These are phyloP conservation scores for Yueomyces sp. DNA, from an alignment of 1,139 yeast species.

Conservation along the genomic window DNA sequence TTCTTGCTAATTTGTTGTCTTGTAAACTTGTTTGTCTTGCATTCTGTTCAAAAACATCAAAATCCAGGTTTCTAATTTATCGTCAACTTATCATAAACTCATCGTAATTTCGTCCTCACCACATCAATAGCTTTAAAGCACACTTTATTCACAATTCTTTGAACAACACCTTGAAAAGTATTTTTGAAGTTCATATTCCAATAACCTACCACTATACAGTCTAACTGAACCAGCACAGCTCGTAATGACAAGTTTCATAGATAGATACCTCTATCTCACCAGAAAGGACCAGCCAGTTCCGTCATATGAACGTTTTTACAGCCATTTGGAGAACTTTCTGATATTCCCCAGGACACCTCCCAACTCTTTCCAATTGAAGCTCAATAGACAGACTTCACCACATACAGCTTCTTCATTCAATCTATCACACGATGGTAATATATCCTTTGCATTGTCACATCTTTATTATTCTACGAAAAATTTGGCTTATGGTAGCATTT, in stretches of 20 bases:
- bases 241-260: background rate
- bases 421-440: conserved; percentile 1
- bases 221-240: too few relatives aligned
- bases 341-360: background rate
- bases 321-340: background rate
- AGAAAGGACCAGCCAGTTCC: background rate
- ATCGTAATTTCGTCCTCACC: too few relatives aligned
- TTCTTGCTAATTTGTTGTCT: too few relatives aligned
- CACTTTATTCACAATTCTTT: too few relatives aligned
- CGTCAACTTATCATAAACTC: too few relatives aligned
- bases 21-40: too few relatives aligned
- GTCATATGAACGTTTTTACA: background rate
- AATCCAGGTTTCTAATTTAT: too few relatives aligned
- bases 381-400: background rate
- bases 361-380: background rate
- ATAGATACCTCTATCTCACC: background rate
- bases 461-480: background rate
- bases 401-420: conserved; percentile 4
- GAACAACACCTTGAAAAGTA: too few relatives aligned
- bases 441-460: background rate
- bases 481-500: conserved; percentile 70
- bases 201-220: too few relatives aligned
- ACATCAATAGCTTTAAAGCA: too few relatives aligned
- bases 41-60: too few relatives aligned
- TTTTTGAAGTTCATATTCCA: too few relatives aligned